Evolutionary conservation across 495 filamentous ascomycete genomes (phyloP).

Genomic region (Xylaria flabelliformis): DNA sequence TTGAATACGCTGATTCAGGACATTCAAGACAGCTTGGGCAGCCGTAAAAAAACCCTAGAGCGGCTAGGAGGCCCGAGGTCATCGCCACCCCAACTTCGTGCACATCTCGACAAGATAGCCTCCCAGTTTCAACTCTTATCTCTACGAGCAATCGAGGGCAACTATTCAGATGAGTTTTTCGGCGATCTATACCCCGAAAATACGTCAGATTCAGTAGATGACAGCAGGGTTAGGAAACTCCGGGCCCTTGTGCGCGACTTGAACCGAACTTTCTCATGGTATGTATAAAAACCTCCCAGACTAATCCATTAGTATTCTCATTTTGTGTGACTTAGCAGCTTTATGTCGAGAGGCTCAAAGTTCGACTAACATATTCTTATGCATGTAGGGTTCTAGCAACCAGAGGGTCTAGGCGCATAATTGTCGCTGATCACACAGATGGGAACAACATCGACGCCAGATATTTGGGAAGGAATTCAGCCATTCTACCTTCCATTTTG

Average conservation of each 20-base stretch:
- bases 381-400: constrained; percentile 23
- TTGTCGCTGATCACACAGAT: constrained; percentile 18
- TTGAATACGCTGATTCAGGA: constrained; percentile 39
- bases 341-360: too few relatives aligned
- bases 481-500: constrained; percentile 33
- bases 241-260: constrained; percentile 36
- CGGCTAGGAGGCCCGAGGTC: constrained; percentile 32
- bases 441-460: not conserved
- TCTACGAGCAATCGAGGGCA: constrained; percentile 33
- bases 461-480: not conserved
- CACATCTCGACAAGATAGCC: constrained; percentile 33
- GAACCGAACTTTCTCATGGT: constrained; percentile 32
- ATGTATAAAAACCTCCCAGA: too few relatives aligned
- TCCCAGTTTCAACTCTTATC: constrained; percentile 34
- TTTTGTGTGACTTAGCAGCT: too few relatives aligned
- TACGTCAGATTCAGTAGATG: not conserved
- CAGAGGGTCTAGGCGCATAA: constrained; percentile 34
- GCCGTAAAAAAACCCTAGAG: constrained; percentile 15
- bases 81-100: constrained; percentile 25
- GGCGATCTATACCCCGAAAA: constrained; percentile 23
- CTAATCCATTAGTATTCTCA: too few relatives aligned
- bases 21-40: constrained; percentile 23
- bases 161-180: constrained; percentile 34
- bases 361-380: too few relatives aligned
- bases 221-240: constrained; percentile 33